Evolutionary conservation across 768 basidiomycete genomes (phyloP).

Genomic region (Steccherinum ochraceum): DNA sequence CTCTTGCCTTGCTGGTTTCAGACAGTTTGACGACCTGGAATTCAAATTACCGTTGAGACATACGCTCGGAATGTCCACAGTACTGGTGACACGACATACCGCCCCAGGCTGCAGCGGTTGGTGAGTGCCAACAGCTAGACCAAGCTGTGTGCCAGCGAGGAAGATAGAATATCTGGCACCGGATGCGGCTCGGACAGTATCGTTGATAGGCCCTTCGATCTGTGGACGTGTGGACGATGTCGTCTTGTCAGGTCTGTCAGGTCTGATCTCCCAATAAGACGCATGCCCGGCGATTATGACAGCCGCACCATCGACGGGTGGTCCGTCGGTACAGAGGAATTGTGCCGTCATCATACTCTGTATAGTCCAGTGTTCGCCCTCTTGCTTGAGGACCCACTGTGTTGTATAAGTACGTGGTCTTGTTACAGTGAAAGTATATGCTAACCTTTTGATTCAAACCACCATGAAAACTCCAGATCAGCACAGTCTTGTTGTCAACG

Average conservation of each 20-base stretch:
- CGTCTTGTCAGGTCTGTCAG: not conserved
- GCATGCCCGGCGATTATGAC: not conserved
- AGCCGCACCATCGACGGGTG: not conserved
- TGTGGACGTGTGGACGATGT: no score
- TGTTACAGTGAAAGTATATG: not conserved
- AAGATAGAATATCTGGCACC: not conserved
- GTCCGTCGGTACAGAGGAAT: not conserved
- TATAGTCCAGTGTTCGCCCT: not conserved
- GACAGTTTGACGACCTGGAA: not conserved
- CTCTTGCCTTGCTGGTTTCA: not conserved
- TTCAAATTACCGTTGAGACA: not conserved
- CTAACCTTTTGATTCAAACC: not conserved
- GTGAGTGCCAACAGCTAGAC: not conserved
- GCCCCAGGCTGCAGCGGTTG: not conserved
- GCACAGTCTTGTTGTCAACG: not conserved
- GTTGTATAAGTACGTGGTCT: not conserved
- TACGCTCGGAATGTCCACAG: no score
- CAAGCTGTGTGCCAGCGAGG: not conserved
- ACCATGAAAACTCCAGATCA: not conserved
- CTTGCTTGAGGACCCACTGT: not conserved
- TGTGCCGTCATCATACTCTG: not conserved
- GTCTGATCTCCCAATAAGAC: not conserved
- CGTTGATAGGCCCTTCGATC: not conserved
- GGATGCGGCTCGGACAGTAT: not conserved
- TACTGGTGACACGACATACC: no score